Conservation (phyloP, 805 yeast genomes). For the Zygotorulaspora florentina region DNA sequence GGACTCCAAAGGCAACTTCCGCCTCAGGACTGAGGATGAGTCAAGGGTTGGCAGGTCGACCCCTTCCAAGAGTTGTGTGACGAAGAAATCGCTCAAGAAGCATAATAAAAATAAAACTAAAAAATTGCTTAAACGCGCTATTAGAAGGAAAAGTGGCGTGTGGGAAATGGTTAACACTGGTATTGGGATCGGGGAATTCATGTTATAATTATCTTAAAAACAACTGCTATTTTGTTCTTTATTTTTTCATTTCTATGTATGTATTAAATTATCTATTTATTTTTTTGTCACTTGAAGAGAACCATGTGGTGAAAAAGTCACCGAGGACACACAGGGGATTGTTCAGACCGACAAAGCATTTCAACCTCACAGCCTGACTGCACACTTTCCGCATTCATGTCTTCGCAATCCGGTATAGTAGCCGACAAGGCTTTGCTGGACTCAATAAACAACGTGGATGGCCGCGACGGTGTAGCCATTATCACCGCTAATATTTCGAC, state of each 20-base stretch:
- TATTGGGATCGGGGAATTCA: constrained; percentile 34
- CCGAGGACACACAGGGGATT: not conserved
- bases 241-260: constrained; percentile 6
- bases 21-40: constrained; percentile 20
- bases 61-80: constrained; percentile 40
- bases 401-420: constrained; percentile 61
- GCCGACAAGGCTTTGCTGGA: constrained; percentile 30
- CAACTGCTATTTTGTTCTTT: constrained; percentile 6
- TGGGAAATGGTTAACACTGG: constrained; percentile 34
- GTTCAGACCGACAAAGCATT: not conserved
- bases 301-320: not conserved
- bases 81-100: constrained; percentile 9
- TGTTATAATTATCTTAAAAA: constrained; percentile 23
- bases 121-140: constrained; percentile 20
- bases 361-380: not conserved
- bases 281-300: not conserved
- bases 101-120: constrained; percentile 7
- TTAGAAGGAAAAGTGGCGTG: constrained; percentile 33
- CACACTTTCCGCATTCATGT: constrained; percentile 40
- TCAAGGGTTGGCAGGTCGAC: not conserved
- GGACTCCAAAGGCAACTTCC: constrained; percentile 32
- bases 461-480: constrained; percentile 9
- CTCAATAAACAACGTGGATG: constrained; percentile 11
- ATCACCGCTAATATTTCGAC: constrained; percentile 25
- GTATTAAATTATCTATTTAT: constrained; percentile 9